Evolutionary conservation across 441 rosid species (phyloP), one percentile per base, ranked within the genome.

Genomic region (Francoa sonchifolia): DNA sequence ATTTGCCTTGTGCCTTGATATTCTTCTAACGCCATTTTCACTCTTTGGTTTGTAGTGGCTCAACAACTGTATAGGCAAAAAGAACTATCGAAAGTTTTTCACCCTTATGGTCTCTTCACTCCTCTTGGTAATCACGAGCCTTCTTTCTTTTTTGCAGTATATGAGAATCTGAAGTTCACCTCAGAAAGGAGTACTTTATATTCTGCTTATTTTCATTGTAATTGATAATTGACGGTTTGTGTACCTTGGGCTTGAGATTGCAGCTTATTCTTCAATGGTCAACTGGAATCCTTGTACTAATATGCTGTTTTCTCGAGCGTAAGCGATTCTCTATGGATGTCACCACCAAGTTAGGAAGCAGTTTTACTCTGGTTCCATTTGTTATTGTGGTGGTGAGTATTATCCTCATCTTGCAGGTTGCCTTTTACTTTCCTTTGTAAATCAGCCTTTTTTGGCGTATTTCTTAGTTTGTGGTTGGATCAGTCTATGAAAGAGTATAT

Each of bases 241-340:
- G 54, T 59, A 47, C 52, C 57, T 57, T 69, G 84, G 71, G 61
- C 71, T 76, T 83, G 89, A 66, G 68, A 66, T 73, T 79, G 88
- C 92, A 89, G 97, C 96, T 90, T 73, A 80, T 80, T 54, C 68
- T 90, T 62, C 99, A 90, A 66, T 90, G 93, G 83, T 63, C 67
- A n/a, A 80, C 79, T 27, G 99, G 99, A 47, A 74, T 90, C 55
- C 73, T 76, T 15, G 99, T 90, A 20, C 78, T 90, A 12, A 56
- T 82, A 35, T 62, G 79, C 74, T 86, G 95, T 67, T 72, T 90
- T 45, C 63, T 90, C 32, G 78, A 85, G 47, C 76, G 76, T 52
- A 80, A 76, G 62, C 71, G 55, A 33, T 90, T 68, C 25, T 50
- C 73, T 31, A 59, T 52, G 25, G 95, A 90, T 48, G 73, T 90